These are phyloP conservation scores for Xylariaceae sp. DNA, from an alignment of 2,329 filamentous ascomycete genomes.

Conservation along the genomic window DNA sequence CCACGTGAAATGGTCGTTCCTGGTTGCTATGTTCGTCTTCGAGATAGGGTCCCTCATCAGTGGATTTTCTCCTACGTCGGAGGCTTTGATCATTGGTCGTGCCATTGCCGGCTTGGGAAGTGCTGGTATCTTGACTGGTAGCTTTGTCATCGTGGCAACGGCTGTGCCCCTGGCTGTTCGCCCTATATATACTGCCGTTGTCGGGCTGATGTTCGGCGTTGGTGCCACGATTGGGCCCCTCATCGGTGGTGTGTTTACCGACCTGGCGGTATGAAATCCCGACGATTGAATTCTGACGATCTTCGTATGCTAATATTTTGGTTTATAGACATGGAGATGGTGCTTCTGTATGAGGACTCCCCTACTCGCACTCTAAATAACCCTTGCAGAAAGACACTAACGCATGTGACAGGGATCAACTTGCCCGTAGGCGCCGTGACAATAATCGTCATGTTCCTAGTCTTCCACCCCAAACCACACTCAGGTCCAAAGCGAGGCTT, in stretches of 20 bases:
- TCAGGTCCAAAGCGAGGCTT: constrained; percentile 14
- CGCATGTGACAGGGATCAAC: constrained; percentile 27
- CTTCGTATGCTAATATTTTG: not conserved
- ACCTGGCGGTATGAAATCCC: constrained; percentile 27
- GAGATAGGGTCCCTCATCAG: constrained; percentile 35
- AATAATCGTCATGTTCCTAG: constrained; percentile 26
- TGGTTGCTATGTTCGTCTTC: constrained; percentile 28
- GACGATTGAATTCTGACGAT: no score
- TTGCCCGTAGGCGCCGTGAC: constrained; percentile 36
- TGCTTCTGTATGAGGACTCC: constrained; percentile 31
- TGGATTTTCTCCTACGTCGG: constrained; percentile 31
- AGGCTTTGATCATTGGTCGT: constrained; percentile 34
- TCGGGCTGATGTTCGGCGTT: constrained; percentile 34
- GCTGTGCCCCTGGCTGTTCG: constrained; percentile 28
- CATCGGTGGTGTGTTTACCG: constrained; percentile 35
- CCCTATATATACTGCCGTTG: constrained; percentile 31
- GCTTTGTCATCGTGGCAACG: constrained; percentile 32
- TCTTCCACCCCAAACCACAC: constrained; percentile 25
- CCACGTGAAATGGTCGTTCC: constrained; percentile 30
- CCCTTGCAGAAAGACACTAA: not conserved
- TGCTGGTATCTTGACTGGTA: constrained; percentile 32
- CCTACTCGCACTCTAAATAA: not conserved
- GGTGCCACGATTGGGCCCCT: constrained; percentile 33
- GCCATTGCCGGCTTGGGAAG: constrained; percentile 36
- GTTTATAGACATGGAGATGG: constrained; percentile 36